Evolutionary conservation across 805 yeast genomes (phyloP).

Genomic region (Metschnikowia aberdeeniae): DNA sequence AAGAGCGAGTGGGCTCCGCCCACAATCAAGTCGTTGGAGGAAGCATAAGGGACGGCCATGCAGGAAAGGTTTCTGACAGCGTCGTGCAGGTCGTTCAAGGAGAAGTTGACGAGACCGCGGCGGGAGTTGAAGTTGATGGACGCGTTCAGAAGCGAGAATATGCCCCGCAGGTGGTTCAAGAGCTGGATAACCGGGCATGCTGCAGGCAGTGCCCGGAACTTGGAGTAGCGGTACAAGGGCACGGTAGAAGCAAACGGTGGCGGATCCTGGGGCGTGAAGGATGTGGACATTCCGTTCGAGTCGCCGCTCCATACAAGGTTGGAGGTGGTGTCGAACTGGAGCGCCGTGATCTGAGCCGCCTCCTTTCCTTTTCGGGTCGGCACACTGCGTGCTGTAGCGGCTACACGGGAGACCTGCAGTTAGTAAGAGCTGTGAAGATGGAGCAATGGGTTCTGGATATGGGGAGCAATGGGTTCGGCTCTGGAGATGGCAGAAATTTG

Average conservation of each 20-base stretch:
- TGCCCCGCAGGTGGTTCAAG: conserved; percentile 30
- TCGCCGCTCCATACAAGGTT: conserved; percentile 89
- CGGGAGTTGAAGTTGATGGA: conserved; percentile 33
- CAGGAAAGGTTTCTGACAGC: conserved; percentile 24
- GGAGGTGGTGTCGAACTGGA: conserved; percentile 61
- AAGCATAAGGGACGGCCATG: conserved; percentile 30
- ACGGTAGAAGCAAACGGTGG: conserved; percentile 11
- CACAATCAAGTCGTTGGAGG: conserved; percentile 29
- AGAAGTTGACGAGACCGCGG: conserved; percentile 27
- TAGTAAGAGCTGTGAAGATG: conserved; percentile 7
- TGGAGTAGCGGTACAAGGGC: conserved; percentile 34
- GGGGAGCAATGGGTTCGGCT: too few species aligned
- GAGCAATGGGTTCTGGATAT: too few species aligned
- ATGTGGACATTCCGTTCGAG: conserved; percentile 44
- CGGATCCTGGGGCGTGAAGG: conserved; percentile 26
- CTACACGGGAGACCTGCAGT: conserved; percentile 30
- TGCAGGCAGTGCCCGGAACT: conserved; percentile 24
- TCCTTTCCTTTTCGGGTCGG: conserved; percentile 6
- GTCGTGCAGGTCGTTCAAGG: conserved; percentile 14
- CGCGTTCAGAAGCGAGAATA: conserved; percentile 30
- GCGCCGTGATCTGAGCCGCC: conserved; percentile 22
- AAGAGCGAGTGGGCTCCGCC: conserved; percentile 24
- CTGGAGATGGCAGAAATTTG: neutral
- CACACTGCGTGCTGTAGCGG: conserved; percentile 15
- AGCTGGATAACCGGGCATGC: conserved; percentile 24